Evolutionary conservation across 768 basidiomycete genomes (phyloP), one percentile per base, ranked within the genome.

Genomic region (Cystobasidium onofrii): DNA sequence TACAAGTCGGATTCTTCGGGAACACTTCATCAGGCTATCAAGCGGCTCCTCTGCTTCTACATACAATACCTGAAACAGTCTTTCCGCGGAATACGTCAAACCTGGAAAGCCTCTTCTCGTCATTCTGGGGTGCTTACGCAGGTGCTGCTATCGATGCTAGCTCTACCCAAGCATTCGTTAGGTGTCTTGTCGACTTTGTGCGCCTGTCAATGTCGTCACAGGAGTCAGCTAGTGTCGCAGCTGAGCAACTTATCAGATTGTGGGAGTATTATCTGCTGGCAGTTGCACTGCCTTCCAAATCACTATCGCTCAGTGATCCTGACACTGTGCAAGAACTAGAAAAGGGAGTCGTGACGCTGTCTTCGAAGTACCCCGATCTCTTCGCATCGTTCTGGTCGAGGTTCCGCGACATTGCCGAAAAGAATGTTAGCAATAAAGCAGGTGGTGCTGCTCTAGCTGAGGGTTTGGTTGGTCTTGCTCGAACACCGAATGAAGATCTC

Each of bases 1-100:
- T 67, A 15, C 43, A 67, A 50, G 18, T 67, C 31, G 65, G 65
- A 6, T 67, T 67, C 43, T 67, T 39, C 39, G 65, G 65, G 13
- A 67, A 67, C 31, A 44, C 65, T 4, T 7, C 43, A 29, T 23
- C 43, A 25, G 65, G 43, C 18, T 67, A 67, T 29, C 23, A 29
- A 18, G 23, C 23, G 1, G 29, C 41, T 13, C 65, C 65, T 12
- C n/a, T n/a, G 1, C 41, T 67, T 52, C 20, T 67, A 27, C 65
- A 39, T 15, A 10, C 65, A 1, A 67, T 67, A 31, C 65, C 65
- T 7, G 65, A 44, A 29, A 6, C 23, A 20, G 7, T 12, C 23
- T 23, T 67, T 18, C 23, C 44, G 6, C 29, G 29, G 18, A 27
- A 1, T 4, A 4, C 27, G 7, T 10, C 27, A 18, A 31, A 46